Conservation (phyloP, 495 filamentous ascomycete species). For the Neurospora sp. region DNA sequence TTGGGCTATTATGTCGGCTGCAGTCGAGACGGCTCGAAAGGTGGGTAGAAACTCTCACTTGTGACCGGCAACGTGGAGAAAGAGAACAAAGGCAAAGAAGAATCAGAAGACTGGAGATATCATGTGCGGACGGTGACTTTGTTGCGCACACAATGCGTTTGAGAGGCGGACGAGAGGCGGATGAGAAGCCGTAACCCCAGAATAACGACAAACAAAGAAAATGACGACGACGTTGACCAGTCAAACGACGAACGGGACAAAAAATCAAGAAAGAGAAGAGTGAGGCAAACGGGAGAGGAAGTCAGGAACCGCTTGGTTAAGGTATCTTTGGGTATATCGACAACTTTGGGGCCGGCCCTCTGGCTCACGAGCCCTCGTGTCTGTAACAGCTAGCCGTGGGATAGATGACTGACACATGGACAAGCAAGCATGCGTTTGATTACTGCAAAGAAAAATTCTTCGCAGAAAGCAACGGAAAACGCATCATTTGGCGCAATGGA, state of each 20-base stretch:
- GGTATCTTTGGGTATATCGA: not conserved
- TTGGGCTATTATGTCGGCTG: not conserved
- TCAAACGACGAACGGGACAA: slow-evolving; percentile 4
- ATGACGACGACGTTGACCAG: not conserved
- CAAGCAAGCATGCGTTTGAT: not conserved
- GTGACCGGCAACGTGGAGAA: not conserved
- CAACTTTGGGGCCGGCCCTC: not conserved
- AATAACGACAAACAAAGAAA: slow-evolving; percentile 3
- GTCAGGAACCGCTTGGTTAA: not conserved
- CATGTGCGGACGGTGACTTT: not conserved
- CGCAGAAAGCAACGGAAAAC: not conserved
- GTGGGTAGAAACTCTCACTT: not conserved
- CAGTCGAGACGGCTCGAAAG: not conserved
- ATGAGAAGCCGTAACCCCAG: not conserved
- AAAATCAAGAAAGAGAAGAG: slow-evolving; percentile 4
- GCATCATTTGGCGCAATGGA: not conserved
- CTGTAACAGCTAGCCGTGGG: not conserved
- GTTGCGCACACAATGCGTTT: not conserved
- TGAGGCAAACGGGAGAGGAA: not conserved
- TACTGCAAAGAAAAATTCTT: not conserved
- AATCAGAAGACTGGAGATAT: not conserved
- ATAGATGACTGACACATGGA: not conserved
- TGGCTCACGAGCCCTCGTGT: not conserved
- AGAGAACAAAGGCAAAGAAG: not conserved
- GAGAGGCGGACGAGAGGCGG: not conserved